Conservation (phyloP, 2,329 filamentous ascomycete genomes). For the Pseudogymnoascus sp. region DNA sequence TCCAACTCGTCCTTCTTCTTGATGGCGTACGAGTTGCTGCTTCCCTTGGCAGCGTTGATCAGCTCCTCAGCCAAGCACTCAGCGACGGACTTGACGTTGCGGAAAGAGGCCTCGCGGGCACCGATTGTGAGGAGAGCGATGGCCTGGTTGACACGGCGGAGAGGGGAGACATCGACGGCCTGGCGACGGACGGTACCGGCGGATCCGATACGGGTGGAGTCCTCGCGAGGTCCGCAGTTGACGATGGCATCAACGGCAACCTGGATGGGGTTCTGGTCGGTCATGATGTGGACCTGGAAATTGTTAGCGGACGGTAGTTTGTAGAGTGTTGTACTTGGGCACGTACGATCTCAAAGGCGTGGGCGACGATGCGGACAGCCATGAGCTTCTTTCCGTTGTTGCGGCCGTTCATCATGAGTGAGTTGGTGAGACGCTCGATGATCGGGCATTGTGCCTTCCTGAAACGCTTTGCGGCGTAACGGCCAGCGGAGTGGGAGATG, state of each 20-base stretch:
- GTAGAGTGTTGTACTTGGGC: conserved; percentile 15
- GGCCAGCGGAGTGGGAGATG: conserved; percentile 96
- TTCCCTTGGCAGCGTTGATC: conserved; percentile 99
- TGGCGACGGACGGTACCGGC: conserved; percentile 99
- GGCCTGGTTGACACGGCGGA: conserved; percentile 99
- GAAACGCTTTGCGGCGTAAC: conserved; percentile 99
- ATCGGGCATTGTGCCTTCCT: conserved; percentile 99
- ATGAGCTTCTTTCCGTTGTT: conserved; percentile 99
- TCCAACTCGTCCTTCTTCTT: conserved; percentile 99
- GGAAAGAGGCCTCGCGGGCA: conserved; percentile 97
- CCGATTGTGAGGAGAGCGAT: conserved; percentile 98
- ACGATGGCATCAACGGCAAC: conserved; percentile 98
- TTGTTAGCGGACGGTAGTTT: conserved; percentile 17
- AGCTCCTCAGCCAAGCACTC: conserved; percentile 99
- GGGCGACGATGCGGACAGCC: conserved; percentile 98
- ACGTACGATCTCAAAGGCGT: conserved; percentile 99
- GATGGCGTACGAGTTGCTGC: conserved; percentile 99
- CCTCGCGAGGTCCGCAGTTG: conserved; percentile 99
- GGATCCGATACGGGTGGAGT: conserved; percentile 98
- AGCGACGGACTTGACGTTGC: conserved; percentile 99
- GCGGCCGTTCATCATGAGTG: conserved; percentile 99
- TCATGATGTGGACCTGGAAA: conserved; percentile 96
- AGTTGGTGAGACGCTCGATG: conserved; percentile 99
- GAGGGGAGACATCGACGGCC: conserved; percentile 99
- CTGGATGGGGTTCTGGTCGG: conserved; percentile 99